Evolutionary conservation across 495 filamentous ascomycete species (phyloP), one percentile per base, ranked within the genome.

Genomic region (Neurospora sp.): DNA sequence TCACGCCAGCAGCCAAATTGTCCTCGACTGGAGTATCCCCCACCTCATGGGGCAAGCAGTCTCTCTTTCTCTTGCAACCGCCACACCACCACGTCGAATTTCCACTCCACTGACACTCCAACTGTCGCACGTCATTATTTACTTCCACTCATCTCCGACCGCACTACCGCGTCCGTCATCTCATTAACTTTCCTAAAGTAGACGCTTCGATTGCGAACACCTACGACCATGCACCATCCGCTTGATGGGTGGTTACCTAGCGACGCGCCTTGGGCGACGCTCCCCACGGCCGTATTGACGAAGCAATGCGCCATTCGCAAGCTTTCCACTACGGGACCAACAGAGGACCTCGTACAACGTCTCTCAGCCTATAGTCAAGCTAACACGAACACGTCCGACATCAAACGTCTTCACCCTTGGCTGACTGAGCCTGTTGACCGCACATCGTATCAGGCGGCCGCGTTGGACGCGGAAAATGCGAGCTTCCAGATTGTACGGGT

Each of bases 391-490:
- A 49, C 46, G 46, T 10, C 46, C 3, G 46, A 7, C 8, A 23
- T 2, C 8, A 49, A 49, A 49, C 46, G 46, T 4, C 46, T 0
- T 11, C n/a, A 49, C n/a, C n/a, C n/a, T 20, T 49, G n/a, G 46
- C 10, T 5, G 9, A 23, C n/a, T 23, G 10, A 12, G 46, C 46
- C 46, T 49, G 1, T 20, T 9, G 0, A n/a, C 8, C 46, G 46
- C 18, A 0, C 8, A 44, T n/a, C 16, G 3, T 44, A 44, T 44
- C 1, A n/a, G 42, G 18, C 1, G 0, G 42, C 42, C 42, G 18
- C 2, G 3, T 3, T n/a, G 5, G 7, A 1, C 5, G 42, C 42
- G 18, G 16, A 18, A n/a, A 8, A 8, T 0, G 18, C 0, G 18
- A 49, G 0, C 0, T 11, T 49, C 0, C 46, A 49, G 2, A 10